Evolutionary conservation across 2,329 filamentous ascomycete species (phyloP).

Genomic region (Knufia petricola): DNA sequence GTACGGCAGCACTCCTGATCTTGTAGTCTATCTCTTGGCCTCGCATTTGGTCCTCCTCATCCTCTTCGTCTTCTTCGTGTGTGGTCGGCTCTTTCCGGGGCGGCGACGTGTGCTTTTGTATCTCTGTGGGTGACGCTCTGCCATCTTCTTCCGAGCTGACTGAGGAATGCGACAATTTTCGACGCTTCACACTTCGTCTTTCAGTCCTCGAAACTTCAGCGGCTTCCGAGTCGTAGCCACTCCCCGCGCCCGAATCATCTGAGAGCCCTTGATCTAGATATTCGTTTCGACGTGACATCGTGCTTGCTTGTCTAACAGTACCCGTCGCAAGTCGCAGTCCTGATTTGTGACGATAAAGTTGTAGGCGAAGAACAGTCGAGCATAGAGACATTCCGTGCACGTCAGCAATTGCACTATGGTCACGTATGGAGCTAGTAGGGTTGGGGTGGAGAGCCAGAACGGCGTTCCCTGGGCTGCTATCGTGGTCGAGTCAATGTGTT

Average conservation of each 20-base stretch:
- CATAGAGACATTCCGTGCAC: too few species aligned
- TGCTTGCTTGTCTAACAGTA: too few species aligned
- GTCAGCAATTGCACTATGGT: too few species aligned
- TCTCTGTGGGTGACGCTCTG: background rate
- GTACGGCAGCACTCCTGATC: background rate
- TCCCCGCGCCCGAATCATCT: constrained; percentile 32
- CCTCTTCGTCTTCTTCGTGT: constrained; percentile 30
- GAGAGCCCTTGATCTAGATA: constrained; percentile 31
- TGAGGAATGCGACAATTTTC: constrained; percentile 20
- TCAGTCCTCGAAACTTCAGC: constrained; percentile 31
- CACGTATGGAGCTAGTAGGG: too few species aligned
- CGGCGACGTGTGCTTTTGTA: constrained; percentile 18
- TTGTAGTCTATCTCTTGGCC: background rate
- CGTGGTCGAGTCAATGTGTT: too few species aligned
- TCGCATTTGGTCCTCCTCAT: constrained; percentile 39
- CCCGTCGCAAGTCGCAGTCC: too few species aligned
- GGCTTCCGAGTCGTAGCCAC: constrained; percentile 38
- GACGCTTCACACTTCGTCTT: constrained; percentile 14
- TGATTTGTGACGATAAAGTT: too few species aligned
- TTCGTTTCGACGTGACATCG: constrained; percentile 26
- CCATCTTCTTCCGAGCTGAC: constrained; percentile 26
- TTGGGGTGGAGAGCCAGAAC: too few species aligned
- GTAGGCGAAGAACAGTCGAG: too few species aligned
- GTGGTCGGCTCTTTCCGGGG: too few species aligned
- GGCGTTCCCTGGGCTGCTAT: too few species aligned